phyloP scores from a whole-genome alignment of 2,329 filamentous ascomycete genomes.

The Colletotrichum chrysophilum region DNA sequence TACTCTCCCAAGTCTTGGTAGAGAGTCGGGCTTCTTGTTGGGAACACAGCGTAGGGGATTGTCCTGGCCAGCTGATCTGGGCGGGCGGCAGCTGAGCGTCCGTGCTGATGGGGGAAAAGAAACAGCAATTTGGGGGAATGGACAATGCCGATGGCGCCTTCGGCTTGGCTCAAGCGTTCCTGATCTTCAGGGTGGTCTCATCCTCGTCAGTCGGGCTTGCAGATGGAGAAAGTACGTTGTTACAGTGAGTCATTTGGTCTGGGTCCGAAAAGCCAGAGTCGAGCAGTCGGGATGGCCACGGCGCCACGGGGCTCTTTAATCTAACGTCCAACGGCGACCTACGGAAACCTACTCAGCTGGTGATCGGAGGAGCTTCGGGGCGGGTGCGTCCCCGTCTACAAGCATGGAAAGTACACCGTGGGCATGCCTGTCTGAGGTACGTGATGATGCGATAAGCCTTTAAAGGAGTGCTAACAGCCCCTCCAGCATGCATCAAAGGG shows the following conservation, averaged over 20 bases:
- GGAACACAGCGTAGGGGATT: not conserved
- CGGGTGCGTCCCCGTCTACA: not conserved
- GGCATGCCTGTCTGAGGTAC: not conserved
- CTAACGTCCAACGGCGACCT: not conserved
- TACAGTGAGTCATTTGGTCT: conserved; percentile 4
- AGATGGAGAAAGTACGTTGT: not conserved
- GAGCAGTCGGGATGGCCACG: not conserved
- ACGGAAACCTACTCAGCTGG: not conserved
- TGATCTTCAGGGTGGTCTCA: not conserved
- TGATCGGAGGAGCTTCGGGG: not conserved
- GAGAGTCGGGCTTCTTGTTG: not conserved
- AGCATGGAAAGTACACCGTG: not conserved
- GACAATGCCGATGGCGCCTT: conserved; percentile 5
- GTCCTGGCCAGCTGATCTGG: not conserved
- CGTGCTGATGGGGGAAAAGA: conserved; percentile 4
- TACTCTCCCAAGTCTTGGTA: not conserved
- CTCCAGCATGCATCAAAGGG: not conserved
- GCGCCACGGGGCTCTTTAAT: not conserved
- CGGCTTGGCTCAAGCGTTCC: not conserved
- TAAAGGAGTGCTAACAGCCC: not conserved
- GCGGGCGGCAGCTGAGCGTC: not conserved
- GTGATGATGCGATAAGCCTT: not conserved
- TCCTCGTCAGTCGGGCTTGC: not conserved
- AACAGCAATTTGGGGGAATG: not conserved
- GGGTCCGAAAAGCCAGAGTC: not conserved